Base-by-base conservation (phyloP, 208 protist species). In the Endotrypanum monterogeii region DNA sequence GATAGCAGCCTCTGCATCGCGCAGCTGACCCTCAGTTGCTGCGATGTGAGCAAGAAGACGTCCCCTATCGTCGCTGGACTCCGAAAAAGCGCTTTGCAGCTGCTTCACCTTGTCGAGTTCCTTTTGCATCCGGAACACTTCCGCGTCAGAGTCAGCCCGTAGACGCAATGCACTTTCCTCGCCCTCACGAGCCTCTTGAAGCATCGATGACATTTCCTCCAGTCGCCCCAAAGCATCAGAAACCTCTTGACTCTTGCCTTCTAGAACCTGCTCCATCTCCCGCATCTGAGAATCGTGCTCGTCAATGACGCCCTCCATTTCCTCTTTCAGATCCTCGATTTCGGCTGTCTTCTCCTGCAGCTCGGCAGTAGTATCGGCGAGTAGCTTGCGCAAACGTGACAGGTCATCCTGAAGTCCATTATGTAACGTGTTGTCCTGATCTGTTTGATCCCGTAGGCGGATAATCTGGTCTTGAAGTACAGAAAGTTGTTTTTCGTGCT, bases 191-290 rank as follows among this genome's bases (percentile, higher is more conserved):
- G 86, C 91, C 56, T 91, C 86, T 55, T 94, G 80, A 54, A 96
- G 74, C 86, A 96, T 90, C 25, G 82, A 78, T n/a, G 85, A 81
- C 79, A 93, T 84, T 74, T 96, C 89, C 70, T 94, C 89, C 51
- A 96, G 76, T 23, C 78, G 81, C 72, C 89, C 88, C 55, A 96
- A 72, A 3, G 86, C 86, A 55, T 96, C 91, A 20, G 84, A 91
- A 11, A 87, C 85, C 70, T 96, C 91, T 46, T 73, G 68, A 44
- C 75, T 84, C 68, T 89, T 92, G 50, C 67, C 71, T 52, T 92
- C 87, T 25, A 92, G 73, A 65, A 89, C 85, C 23, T 51, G 73
- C 44, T 87, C 81, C 25, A 90, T 55, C 62, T 90, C 82, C 7
- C 82, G 82, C 72, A 95, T 77, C 52, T 94, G 73, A 4, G 81